Evolutionary conservation across 371 early-diverging fungal species (phyloP).

Genomic region (Mortierella sp.): DNA sequence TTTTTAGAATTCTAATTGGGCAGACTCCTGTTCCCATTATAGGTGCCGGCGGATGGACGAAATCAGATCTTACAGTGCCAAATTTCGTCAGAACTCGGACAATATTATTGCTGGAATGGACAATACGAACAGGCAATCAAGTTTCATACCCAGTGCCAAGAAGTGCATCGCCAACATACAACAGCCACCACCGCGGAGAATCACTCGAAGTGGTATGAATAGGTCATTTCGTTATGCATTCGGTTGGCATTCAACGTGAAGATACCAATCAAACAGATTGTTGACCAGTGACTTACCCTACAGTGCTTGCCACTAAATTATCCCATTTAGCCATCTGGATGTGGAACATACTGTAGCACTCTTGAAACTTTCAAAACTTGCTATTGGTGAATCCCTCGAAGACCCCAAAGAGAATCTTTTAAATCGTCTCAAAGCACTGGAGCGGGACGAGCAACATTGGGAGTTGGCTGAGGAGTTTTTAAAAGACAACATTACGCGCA

Average conservation of each 20-base stretch:
- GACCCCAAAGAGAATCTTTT: conserved; percentile 20
- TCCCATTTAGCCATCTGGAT: conserved; percentile 19
- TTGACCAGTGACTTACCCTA: no score
- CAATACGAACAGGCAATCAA: conserved; percentile 22
- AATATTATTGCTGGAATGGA: conserved; percentile 45
- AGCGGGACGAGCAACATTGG: conserved; percentile 8
- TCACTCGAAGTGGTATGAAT: conserved; percentile 6
- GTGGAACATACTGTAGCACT: conserved; percentile 22
- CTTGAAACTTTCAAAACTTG: conserved; percentile 25
- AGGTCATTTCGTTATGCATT: neutral
- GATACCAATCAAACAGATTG: no score
- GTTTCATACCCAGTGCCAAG: conserved; percentile 22
- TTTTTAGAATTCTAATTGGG: no score
- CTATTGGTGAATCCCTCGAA: conserved; percentile 12
- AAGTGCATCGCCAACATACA: conserved; percentile 12
- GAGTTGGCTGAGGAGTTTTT: conserved; percentile 27
- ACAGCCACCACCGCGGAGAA: neutral
- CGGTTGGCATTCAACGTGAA: no score
- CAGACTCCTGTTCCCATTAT: neutral
- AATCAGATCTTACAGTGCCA: conserved; percentile 29
- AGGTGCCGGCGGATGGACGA: neutral
- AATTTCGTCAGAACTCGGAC: conserved; percentile 37
- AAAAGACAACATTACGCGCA: conserved; percentile 25
- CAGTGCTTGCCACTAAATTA: neutral
- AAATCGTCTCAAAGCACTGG: conserved; percentile 17